Evolutionary conservation across 2,329 filamentous ascomycete species (phyloP).

Genomic region (Colletotrichum sp.): DNA sequence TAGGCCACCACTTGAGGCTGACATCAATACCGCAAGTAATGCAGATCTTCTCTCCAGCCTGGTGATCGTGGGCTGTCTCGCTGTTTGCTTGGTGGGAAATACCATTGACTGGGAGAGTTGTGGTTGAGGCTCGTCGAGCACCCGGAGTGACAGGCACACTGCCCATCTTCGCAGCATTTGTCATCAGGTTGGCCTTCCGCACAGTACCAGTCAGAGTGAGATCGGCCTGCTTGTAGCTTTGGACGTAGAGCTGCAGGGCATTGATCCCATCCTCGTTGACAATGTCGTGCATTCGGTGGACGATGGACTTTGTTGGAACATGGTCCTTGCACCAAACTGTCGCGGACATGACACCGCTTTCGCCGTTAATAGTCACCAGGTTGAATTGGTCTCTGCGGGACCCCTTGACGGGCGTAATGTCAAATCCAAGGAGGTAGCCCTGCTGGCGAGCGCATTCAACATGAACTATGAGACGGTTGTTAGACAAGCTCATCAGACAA

Average conservation of each 20-base stretch:
- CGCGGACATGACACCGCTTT: slow-evolving; percentile 84
- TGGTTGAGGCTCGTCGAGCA: slow-evolving; percentile 63
- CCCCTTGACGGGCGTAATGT: slow-evolving; percentile 87
- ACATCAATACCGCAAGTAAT: slow-evolving; percentile 72
- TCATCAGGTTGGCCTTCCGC: slow-evolving; percentile 84
- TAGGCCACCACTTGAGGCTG: slow-evolving; percentile 76
- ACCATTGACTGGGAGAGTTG: slow-evolving; percentile 38
- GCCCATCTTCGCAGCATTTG: slow-evolving; percentile 63
- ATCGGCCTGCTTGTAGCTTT: slow-evolving; percentile 94
- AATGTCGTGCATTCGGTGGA: slow-evolving; percentile 81
- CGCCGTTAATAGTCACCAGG: slow-evolving; percentile 80
- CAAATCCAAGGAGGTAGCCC: slow-evolving; percentile 86
- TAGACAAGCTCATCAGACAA: slow-evolving; percentile 26
- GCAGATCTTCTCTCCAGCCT: slow-evolving; percentile 60
- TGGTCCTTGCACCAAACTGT: slow-evolving; percentile 94
- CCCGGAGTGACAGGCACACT: slow-evolving; percentile 35
- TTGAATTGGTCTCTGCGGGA: slow-evolving; percentile 82
- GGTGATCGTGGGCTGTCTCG: slow-evolving; percentile 20
- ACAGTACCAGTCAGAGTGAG: slow-evolving; percentile 88
- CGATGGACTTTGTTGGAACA: slow-evolving; percentile 69
- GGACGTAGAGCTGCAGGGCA: slow-evolving; percentile 84
- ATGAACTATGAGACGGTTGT: slow-evolving; percentile 64
- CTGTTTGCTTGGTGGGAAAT: slow-evolving; percentile 3
- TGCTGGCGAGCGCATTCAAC: slow-evolving; percentile 88
- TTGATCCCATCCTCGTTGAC: slow-evolving; percentile 75